Evolutionary conservation across 441 rosid genomes (phyloP), one percentile per base, ranked within the genome.

Genomic region (Erysimum cheiri): DNA sequence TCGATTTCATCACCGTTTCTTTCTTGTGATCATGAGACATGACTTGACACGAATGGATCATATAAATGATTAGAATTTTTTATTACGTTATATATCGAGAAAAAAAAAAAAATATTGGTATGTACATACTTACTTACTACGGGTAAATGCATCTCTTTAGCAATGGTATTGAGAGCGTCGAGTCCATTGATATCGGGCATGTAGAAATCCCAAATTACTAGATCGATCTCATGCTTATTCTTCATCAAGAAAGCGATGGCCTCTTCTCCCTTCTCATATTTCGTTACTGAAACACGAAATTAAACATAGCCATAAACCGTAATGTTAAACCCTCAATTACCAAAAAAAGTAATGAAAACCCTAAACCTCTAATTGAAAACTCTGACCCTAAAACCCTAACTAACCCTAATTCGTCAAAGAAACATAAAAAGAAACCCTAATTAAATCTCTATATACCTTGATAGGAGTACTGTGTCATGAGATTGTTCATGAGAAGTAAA

Each of bases 131-230:
- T 71, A 71, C 75, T 61, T 44, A 46, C 64, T 26, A 74, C 36
- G 6, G 78, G 78, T 11, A 74, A 61, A 61, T 74, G 37, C 58
- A 60, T 60, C 5, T 54, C 44, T 68, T 53, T 61, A 37, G 10
- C 13, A 37, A 68, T 54, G 64, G 32, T 44, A 4, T 43, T 61
- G 36, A 74, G 73, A 44, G 78, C 78, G 10, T 67, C 36, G 10
- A 54, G 36, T 35, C 35, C 78, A 68, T 60, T 55, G 32, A 68
- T 60, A 11, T 53, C 33, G 2, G 62, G 57, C 32, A 59, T 41
- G 53, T 74, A 56, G 39, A 53, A 54, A 53, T 74, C 78, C 78
- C 73, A 74, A 67, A 74, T n/a, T 39, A 74, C 73, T 4, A 74
- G 24, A 54, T 67, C 78, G 5, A 68, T 28, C 59, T 53, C 69